Evolutionary conservation across 345 rosid species (phyloP).

Genomic region (Eucalyptus melliodora): DNA sequence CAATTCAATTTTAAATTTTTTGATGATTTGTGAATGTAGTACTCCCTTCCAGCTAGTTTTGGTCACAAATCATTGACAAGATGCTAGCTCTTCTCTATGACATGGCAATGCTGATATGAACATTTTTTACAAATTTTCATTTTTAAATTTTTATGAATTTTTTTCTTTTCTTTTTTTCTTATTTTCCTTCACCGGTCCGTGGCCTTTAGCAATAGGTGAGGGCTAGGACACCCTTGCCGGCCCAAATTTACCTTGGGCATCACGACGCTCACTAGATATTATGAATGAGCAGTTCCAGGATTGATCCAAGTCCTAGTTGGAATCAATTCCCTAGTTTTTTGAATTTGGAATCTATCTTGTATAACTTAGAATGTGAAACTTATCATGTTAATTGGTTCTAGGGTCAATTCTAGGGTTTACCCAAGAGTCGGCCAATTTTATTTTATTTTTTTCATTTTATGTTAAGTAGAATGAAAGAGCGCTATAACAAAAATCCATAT

Average conservation of each 20-base stretch:
- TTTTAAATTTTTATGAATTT: fast-evolving
- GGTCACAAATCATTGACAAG: not conserved
- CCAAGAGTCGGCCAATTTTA: too few relatives aligned
- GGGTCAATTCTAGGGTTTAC: too few relatives aligned
- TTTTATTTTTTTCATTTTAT: too few relatives aligned
- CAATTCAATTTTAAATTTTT: not conserved
- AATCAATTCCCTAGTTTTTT: not conserved
- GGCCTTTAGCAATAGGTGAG: not conserved
- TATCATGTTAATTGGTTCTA: not conserved
- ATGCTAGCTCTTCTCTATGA: too few relatives aligned
- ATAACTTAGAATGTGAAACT: not conserved
- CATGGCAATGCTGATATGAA: fast-evolving
- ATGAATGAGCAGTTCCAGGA: fast-evolving
- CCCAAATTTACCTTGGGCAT: not conserved
- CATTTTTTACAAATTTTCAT: not conserved
- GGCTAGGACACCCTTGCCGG: not conserved
- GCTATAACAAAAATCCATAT: not conserved
- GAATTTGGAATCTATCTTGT: not conserved
- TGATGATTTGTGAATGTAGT: not conserved
- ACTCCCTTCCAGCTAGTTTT: fast-evolving
- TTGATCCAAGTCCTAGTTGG: not conserved
- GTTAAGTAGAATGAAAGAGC: not conserved
- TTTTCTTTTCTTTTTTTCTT: too few relatives aligned
- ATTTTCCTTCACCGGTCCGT: fast-evolving
- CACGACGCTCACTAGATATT: not conserved